phyloP scores from a whole-genome alignment of 768 basidiomycete species.

The Neoboletus subvelutipes region DNA sequence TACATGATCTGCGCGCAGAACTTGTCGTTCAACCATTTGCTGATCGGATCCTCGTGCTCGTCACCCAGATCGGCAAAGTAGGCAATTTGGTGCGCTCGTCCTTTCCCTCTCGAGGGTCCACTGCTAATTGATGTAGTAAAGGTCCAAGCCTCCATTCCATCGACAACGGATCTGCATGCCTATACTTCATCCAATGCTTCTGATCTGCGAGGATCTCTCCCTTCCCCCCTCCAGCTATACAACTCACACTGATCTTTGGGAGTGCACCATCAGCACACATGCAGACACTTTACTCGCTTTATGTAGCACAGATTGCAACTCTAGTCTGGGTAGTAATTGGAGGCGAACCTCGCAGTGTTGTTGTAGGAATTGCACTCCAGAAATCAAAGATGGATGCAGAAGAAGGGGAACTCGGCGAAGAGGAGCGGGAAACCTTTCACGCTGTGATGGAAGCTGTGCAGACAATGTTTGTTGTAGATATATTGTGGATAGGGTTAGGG shows the following conservation, averaged over 20 bases:
- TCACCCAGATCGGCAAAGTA: conserved; percentile 90
- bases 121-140: conserved; percentile 32
- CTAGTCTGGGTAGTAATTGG: conserved; percentile 67
- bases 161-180: conserved; percentile 52
- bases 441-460: conserved; percentile 50
- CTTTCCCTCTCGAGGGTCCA: neutral
- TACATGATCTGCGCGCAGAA: conserved; percentile 66
- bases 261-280: conserved; percentile 64
- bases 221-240: conserved; percentile 66
- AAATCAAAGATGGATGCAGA: conserved; percentile 31
- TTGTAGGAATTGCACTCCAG: conserved; percentile 73
- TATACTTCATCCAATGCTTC: conserved; percentile 36
- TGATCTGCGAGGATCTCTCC: conserved; percentile 41
- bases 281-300: conserved; percentile 73
- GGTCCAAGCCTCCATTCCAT: conserved; percentile 81
- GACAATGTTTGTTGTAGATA: too few relatives aligned
- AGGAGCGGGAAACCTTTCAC: conserved; percentile 46
- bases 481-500: conserved; percentile 37
- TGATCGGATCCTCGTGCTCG: conserved; percentile 80
- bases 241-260: conserved; percentile 78
- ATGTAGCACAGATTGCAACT: conserved; percentile 85
- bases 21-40: conserved; percentile 75
- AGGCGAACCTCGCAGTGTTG: conserved; percentile 52
- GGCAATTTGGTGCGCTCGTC: conserved; percentile 67
- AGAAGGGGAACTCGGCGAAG: conserved; percentile 32